Evolutionary conservation across 2,329 filamentous ascomycete genomes (phyloP), one percentile per base, ranked within the genome.

Genomic region (Monosporascus cannonballus): DNA sequence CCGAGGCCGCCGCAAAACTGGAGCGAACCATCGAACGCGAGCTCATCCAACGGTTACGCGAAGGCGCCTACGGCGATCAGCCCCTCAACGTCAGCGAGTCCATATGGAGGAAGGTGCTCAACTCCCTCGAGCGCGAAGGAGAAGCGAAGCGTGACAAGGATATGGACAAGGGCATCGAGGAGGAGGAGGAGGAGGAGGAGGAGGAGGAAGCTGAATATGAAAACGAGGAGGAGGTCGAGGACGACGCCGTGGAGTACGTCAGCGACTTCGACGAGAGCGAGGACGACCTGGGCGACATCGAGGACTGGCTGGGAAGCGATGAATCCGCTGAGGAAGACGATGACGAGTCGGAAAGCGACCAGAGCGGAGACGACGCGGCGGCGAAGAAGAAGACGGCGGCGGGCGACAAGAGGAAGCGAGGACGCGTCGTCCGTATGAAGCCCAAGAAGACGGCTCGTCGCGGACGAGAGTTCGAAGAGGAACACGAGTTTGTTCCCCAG

Each of bases 21-120:
- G 94, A 99, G 78, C 80, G 90, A 59, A 91, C 91, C 7, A 97
- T 99, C 70, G 94, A 99, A 79, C 80, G 94, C 51, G 93, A 97
- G 73, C 78, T 99, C 60, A 87, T 99, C 62, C 90, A 97, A 73
- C 80, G 94, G 62, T 74, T 99, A 70, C 81, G 92, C 59, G 92
- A 90, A 66, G 94, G 94, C 46, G 92, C 92, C 3, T 97, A 99
- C 71, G 94, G 94, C 51, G 92, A 97, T 64, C 84, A 90, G 68
- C 94, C 94, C 42, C 78, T 99, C 59, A 99, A 99, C 68, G 92
- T 96, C 49, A 94, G 95, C 70, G 91, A 96, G 70, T 80, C 83
- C 15, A 90, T 99, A 56, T 99, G 94, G 94, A 95, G 95, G 81
- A 96, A 92, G 80, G 94, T 99, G 7, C 83, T 99, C 62, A 85